A percentile compares a stretch with the other conserved stretches of the same genome.
These are phyloP conservation scores for Rhodotorula mucilaginosa DNA, from an alignment of 1,284 basidiomycete species.

Conservation along the genomic window DNA sequence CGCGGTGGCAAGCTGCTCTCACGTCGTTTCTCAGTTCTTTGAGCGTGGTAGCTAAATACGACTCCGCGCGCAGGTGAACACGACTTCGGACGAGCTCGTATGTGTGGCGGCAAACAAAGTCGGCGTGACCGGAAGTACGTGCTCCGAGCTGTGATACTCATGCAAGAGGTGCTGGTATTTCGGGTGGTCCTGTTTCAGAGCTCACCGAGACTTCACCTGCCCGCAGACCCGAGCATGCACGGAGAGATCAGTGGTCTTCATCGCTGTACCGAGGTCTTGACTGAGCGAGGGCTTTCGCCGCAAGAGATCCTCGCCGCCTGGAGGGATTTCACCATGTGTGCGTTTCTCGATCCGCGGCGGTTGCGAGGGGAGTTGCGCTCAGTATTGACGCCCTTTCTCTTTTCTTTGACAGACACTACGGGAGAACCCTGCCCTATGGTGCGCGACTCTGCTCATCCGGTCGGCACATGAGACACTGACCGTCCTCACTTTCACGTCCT, in stretches of 20 bases:
- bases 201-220: not conserved
- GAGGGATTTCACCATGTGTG: slow-evolving; percentile 38
- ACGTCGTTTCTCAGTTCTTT: not conserved
- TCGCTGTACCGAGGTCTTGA: slow-evolving; percentile 40
- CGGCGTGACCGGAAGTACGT: slow-evolving; percentile 38
- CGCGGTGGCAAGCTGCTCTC: slow-evolving; percentile 29
- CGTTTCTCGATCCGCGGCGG: not conserved
- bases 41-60: not conserved
- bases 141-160: not conserved
- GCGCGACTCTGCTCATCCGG: not conserved
- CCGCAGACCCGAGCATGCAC: slow-evolving; percentile 40
- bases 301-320: slow-evolving; percentile 41
- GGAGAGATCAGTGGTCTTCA: slow-evolving; percentile 43
- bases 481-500: not conserved
- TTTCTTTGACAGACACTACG: slow-evolving; percentile 14
- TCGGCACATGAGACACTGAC: not conserved
- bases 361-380: not conserved
- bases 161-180: not conserved
- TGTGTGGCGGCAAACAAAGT: slow-evolving; percentile 43
- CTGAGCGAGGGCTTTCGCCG: slow-evolving; percentile 33
- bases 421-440: slow-evolving; percentile 43
- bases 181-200: not conserved
- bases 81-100: slow-evolving; percentile 43
- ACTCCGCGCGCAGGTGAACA: slow-evolving; percentile 33
- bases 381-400: not conserved